These are phyloP conservation scores for Trichophyton mentagrophytes DNA, from an alignment of 2,329 filamentous ascomycete genomes.

Conservation along the genomic window DNA sequence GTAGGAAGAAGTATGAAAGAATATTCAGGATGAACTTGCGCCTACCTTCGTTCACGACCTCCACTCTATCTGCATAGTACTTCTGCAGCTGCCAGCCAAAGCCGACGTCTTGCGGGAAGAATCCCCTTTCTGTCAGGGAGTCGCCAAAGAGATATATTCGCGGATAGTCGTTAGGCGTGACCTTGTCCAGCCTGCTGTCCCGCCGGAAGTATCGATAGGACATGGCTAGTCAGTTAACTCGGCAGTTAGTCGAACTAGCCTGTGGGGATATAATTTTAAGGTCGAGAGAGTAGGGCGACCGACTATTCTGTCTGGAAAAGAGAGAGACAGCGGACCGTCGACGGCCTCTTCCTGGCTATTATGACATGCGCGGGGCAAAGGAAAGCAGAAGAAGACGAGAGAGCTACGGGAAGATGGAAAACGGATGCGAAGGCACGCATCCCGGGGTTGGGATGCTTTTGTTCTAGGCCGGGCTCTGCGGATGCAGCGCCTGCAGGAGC, in stretches of 20 bases:
- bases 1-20: not conserved
- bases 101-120: slow-evolving; percentile 11
- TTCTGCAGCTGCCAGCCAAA: slow-evolving; percentile 13
- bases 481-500: not conserved
- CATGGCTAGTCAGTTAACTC: not conserved
- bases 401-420: not conserved
- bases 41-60: slow-evolving; percentile 15
- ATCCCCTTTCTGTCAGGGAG: slow-evolving; percentile 14
- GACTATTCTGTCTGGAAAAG: not conserved
- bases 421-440: not conserved
- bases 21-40: not conserved
- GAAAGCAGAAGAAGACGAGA: not conserved
- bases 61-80: slow-evolving; percentile 15
- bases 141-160: slow-evolving; percentile 17
- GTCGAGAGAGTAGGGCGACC: not conserved
- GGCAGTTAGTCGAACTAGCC: too few species aligned
- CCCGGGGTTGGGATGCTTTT: not conserved
- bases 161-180: slow-evolving; percentile 11
- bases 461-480: not conserved
- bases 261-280: not conserved
- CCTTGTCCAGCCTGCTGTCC: not conserved
- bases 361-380: not conserved
- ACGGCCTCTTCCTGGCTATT: not conserved
- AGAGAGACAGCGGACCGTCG: not conserved
- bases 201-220: not conserved